phyloP scores from a whole-genome alignment of 164 flowering plant species.

The Annona squamosa region DNA sequence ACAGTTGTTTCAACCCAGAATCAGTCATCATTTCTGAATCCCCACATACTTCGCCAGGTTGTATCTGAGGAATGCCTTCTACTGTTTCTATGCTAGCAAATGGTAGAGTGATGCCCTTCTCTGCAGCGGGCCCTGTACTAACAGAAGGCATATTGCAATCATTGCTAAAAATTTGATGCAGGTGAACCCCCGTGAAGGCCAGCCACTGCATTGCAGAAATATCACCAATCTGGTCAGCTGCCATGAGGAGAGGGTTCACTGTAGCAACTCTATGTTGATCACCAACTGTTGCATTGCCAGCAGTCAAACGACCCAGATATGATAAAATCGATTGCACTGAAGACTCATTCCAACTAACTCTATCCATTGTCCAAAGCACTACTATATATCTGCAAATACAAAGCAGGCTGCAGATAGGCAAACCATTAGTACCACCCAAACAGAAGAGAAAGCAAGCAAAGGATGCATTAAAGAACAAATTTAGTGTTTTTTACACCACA shows the following conservation, averaged over 20 bases:
- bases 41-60: background rate
- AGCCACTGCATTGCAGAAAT: conserved; percentile 7
- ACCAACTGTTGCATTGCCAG: background rate
- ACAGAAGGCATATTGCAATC: conserved; percentile 17
- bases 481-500: background rate
- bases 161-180: conserved; percentile 11
- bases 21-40: background rate
- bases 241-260: conserved; percentile 1
- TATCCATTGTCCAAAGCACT: conserved; percentile 14
- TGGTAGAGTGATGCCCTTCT: conserved; percentile 8
- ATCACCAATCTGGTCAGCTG: conserved; percentile 10
- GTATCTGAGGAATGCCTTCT: background rate
- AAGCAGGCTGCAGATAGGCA: background rate
- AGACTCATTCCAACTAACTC: conserved; percentile 6
- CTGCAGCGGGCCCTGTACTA: conserved; percentile 7
- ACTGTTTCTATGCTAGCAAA: conserved; percentile 7
- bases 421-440: background rate
- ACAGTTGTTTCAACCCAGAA: background rate
- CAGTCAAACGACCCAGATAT: conserved; percentile 5
- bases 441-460: background rate
- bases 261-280: conserved; percentile 11
- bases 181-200: conserved; percentile 8
- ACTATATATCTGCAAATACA: background rate
- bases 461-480: background rate
- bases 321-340: conserved; percentile 7